Conservation (phyloP, 2,329 filamentous ascomycete species). For the Cercospora sesami region DNA sequence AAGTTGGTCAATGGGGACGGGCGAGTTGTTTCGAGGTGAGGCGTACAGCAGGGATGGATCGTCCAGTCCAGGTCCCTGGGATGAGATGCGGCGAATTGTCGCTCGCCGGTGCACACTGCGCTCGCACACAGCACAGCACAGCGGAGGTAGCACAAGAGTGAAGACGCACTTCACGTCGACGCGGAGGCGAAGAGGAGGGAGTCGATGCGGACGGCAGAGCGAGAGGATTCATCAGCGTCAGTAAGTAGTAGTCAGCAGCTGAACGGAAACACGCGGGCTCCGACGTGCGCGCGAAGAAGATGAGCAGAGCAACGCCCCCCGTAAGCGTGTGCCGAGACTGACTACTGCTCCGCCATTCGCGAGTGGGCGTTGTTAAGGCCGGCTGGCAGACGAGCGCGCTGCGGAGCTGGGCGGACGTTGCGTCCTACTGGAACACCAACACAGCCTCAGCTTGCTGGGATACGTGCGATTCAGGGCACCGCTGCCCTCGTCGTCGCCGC, state of each 20-base stretch:
- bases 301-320: not conserved
- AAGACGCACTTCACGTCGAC: not conserved
- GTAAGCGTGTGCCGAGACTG: not conserved
- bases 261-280: not conserved
- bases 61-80: not conserved
- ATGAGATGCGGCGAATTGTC: not conserved
- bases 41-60: constrained; percentile 1
- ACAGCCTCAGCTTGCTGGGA: not conserved
- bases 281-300: not conserved
- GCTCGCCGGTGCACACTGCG: not conserved
- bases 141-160: not conserved
- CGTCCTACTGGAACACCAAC: not conserved
- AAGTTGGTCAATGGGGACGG: constrained; percentile 2
- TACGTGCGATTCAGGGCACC: not conserved
- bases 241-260: not conserved
- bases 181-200: not conserved
- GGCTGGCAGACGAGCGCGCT: not conserved
- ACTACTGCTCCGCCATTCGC: not conserved
- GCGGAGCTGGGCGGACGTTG: not conserved
- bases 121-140: not conserved
- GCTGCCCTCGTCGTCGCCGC: not conserved
- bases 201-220: not conserved
- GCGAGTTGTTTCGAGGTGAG: constrained; percentile 1
- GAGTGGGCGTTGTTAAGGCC: not conserved
- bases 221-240: not conserved